Conservation (phyloP, 208 protist species). For the Trypanosoma caninum region DNA sequence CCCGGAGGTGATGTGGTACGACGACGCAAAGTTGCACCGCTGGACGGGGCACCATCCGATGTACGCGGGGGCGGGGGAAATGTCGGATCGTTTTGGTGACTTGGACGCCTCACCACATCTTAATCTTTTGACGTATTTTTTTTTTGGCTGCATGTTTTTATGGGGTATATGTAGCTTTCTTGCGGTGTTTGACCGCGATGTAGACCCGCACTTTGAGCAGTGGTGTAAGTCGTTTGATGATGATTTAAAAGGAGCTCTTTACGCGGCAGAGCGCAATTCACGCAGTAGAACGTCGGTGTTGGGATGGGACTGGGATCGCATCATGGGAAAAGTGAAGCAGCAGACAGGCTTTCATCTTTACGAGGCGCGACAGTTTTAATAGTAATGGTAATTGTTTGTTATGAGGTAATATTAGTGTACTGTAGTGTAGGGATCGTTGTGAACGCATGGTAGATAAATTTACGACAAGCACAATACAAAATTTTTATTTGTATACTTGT, state of each 20-base stretch:
- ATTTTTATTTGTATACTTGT: no score
- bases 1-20: constrained; percentile 90
- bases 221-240: constrained; percentile 65
- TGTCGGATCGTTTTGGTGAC: constrained; percentile 80
- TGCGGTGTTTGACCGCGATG: constrained; percentile 37
- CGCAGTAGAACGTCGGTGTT: constrained; percentile 54
- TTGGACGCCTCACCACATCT: constrained; percentile 81
- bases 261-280: constrained; percentile 79
- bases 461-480: no score
- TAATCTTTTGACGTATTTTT: constrained; percentile 30
- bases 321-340: constrained; percentile 48
- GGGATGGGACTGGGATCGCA: constrained; percentile 72
- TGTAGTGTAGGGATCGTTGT: not conserved
- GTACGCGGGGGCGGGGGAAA: constrained; percentile 74
- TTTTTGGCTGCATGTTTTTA: constrained; percentile 31
- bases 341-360: constrained; percentile 54
- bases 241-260: constrained; percentile 63
- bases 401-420: not conserved
- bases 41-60: constrained; percentile 82
- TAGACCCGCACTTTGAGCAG: constrained; percentile 66
- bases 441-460: no score
- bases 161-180: constrained; percentile 56
- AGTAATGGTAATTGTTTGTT: not conserved
- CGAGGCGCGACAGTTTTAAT: constrained; percentile 17
- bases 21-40: constrained; percentile 88